These are phyloP conservation scores for Chionographis japonica DNA, from an alignment of 106 monocot genomes.

Conservation along the genomic window DNA sequence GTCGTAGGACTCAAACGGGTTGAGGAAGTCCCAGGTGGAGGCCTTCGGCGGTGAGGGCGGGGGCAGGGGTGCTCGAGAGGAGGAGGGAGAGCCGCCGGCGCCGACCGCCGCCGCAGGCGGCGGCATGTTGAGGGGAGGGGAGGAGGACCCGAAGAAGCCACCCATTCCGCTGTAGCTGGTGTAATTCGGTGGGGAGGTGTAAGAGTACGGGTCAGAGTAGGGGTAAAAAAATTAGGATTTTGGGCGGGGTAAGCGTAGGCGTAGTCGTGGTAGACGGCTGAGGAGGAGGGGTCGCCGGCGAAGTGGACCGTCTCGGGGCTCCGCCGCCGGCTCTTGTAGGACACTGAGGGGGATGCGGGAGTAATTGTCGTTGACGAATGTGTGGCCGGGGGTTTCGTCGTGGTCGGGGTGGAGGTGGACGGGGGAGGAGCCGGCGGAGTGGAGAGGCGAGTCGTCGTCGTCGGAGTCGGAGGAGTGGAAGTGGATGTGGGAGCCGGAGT, in stretches of 20 bases:
- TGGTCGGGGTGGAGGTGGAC: slow-evolving; percentile 16
- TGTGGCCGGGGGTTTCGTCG: not conserved
- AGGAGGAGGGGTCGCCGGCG: slow-evolving; percentile 3
- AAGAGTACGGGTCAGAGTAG: slow-evolving; percentile 15
- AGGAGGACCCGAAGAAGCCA: slow-evolving; percentile 34
- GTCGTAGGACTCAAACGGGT: slow-evolving; percentile 59
- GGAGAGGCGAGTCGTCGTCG: slow-evolving; percentile 28
- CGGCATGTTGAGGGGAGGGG: slow-evolving; percentile 16
- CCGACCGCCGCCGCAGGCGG: slow-evolving; percentile 1
- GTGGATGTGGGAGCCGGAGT: slow-evolving; percentile 63
- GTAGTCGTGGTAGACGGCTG: slow-evolving; percentile 12
- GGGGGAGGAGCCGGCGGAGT: slow-evolving; percentile 32
- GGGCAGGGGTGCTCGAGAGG: slow-evolving; percentile 6
- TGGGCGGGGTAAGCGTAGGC: slow-evolving; percentile 13
- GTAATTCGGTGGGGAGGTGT: slow-evolving; percentile 3
- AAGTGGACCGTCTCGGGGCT: slow-evolving; percentile 12
- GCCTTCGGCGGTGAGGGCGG: slow-evolving; percentile 41
- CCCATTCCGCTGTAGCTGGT: slow-evolving; percentile 17
- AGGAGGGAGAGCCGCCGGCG: not conserved
- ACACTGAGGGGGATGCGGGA: slow-evolving; percentile 40
- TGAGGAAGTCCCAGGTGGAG: slow-evolving; percentile 81
- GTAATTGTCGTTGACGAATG: slow-evolving; percentile 33
- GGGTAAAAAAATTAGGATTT: slow-evolving; percentile 10
- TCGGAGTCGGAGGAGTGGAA: slow-evolving; percentile 52
- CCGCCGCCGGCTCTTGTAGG: slow-evolving; percentile 36